These are phyloP conservation scores for Sorghum bicolor DNA, from an alignment of 176 grass and related monocot species.

Conservation along the genomic window DNA sequence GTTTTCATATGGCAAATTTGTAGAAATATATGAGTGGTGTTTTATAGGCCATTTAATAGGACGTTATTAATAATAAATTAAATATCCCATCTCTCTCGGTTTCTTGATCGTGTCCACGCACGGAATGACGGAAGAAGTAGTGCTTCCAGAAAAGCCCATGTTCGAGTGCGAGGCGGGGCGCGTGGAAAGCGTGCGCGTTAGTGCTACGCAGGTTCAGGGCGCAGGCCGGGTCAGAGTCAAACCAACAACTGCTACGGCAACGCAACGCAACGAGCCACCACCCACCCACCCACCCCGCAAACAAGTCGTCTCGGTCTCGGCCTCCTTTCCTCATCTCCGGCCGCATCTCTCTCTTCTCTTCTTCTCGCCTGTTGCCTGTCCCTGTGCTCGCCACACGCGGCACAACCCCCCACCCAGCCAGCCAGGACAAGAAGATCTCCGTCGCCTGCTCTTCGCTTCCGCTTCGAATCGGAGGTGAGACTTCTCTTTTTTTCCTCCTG, in stretches of 20 bases:
- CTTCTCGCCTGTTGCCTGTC: not conserved
- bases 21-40: too few relatives aligned
- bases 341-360: not conserved
- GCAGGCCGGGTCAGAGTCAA: constrained; percentile 20
- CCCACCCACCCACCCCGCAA: not conserved
- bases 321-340: not conserved
- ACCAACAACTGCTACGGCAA: not conserved
- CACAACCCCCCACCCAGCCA: not conserved
- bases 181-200: constrained; percentile 23
- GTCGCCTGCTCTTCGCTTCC: not conserved
- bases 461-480: constrained; percentile 33
- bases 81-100: too few relatives aligned
- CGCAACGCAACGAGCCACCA: not conserved
- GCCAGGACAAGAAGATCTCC: not conserved
- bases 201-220: too few relatives aligned
- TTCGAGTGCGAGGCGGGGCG: not conserved
- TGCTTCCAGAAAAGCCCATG: not conserved
- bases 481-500: not conserved
- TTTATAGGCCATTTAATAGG: too few relatives aligned
- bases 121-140: not conserved
- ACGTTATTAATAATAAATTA: too few relatives aligned
- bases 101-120: not conserved
- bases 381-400: constrained; percentile 30
- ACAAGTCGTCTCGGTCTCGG: not conserved
- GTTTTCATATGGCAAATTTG: too few relatives aligned